Evolutionary conservation across 192 early-diverging fungal species (phyloP), one percentile per base, ranked within the genome.

Genomic region (Haplosporangium gracile): DNA sequence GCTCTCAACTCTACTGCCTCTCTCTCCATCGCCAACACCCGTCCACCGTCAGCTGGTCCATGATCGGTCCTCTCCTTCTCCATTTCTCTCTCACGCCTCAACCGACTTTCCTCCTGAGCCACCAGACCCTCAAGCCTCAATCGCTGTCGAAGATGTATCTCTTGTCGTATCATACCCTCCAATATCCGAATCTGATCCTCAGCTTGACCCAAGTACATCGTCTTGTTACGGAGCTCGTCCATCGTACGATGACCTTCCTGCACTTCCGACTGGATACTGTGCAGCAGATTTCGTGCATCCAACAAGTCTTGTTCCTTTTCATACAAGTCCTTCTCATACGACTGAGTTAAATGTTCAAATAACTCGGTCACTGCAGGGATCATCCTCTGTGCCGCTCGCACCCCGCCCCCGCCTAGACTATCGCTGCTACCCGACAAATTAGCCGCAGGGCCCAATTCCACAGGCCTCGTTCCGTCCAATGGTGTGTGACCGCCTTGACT

Each of bases 241-340:
- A 89, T 53, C 2, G 76, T 65, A 40, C 75, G 57, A 20, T 82
- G 80, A 4, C 78, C 88, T 4, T 87, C 91, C 15, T 82, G 71
- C 15, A 91, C 70, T 29, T 88, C 83, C 18, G 78, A 70, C 36
- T 84, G 75, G 29, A 86, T 73, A 4, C 76, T 42, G 4, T 87
- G 78, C 18, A 90, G 74, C 38, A 89, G 72, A 9, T 77, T 80
- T 13, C 82, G 82, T 13, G 87, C 87, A 34, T 88, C 88, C 45
- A 87, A 39, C 42, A 92, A 34, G 43, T 87, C 79, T 38, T 88
- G 84, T 15, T 92, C 91, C 53, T 89, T 89, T 18, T 90, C 87
- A 7, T 77, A 57, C 10, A 89, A 38, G 22, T 92, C 91, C 32
- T 80, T 85, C 55, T 90, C 90, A 51, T 89, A 92, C 22, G 88